Conservation (phyloP, 441 rosid species). For the Eutrema salsugineum region DNA sequence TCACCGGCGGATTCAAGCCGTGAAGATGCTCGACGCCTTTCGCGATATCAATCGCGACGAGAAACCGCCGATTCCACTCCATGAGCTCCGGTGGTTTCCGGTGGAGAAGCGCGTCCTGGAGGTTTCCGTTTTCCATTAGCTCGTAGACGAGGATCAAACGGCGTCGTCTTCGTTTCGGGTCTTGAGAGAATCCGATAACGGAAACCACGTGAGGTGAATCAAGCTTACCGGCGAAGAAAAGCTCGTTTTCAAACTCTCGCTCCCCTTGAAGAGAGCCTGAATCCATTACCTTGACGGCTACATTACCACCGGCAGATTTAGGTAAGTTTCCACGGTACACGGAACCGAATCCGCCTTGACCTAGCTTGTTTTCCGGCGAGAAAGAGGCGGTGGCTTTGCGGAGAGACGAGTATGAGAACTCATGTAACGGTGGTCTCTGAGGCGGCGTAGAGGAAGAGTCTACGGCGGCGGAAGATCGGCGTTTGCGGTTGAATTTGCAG, state of each 20-base stretch:
- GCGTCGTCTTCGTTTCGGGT: constrained; percentile 45
- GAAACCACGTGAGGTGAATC: constrained; percentile 54
- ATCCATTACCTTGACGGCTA: constrained; percentile 91
- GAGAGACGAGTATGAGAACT: constrained; percentile 67
- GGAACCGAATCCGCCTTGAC: constrained; percentile 94
- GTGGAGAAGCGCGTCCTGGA: constrained; percentile 79
- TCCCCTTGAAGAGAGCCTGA: constrained; percentile 88
- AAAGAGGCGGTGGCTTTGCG: constrained; percentile 75
- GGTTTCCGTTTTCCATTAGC: constrained; percentile 74
- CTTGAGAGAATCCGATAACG: constrained; percentile 72
- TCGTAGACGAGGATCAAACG: constrained; percentile 73
- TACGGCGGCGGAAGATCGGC: constrained; percentile 25
- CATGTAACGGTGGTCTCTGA: constrained; percentile 60
- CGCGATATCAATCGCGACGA: constrained; percentile 54
- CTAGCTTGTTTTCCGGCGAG: constrained; percentile 61
- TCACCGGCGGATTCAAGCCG: constrained; percentile 58
- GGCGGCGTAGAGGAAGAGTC: constrained; percentile 40
- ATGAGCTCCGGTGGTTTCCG: constrained; percentile 58
- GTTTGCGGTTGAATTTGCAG: constrained; percentile 62
- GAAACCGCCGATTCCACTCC: constrained; percentile 58
- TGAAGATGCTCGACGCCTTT: constrained; percentile 71
- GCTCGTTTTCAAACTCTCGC: constrained; percentile 91
- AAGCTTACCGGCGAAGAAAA: constrained; percentile 73
- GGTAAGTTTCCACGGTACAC: constrained; percentile 65
- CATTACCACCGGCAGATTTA: constrained; percentile 11